Percentiles rank a stretch among this genome's conserved stretches.
Conservation (phyloP, 805 yeast genomes). For the Ogataea salicorniae region DNA sequence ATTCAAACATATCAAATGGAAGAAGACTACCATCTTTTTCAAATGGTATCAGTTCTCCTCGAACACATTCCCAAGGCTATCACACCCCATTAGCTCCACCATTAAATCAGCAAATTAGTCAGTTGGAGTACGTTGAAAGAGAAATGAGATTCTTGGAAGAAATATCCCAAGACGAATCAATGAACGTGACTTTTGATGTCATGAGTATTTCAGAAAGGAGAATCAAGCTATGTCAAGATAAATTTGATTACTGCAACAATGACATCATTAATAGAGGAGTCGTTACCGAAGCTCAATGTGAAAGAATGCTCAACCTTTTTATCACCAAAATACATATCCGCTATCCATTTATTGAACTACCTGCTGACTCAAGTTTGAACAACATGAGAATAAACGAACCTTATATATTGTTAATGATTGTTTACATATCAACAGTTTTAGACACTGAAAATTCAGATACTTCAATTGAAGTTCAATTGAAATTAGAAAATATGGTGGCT, state of each 20-base stretch:
- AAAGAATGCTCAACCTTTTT: constrained; percentile 46
- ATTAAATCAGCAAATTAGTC: constrained; percentile 4
- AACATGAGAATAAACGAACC: constrained; percentile 51
- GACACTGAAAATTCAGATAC: constrained; percentile 23
- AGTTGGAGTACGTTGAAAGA: constrained; percentile 30
- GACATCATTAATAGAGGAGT: constrained; percentile 58
- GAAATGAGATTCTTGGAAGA: constrained; percentile 36
- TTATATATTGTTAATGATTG: constrained; percentile 55
- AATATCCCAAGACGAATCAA: constrained; percentile 30
- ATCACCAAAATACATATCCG: constrained; percentile 38
- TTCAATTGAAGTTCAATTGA: constrained; percentile 38
- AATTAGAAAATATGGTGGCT: constrained; percentile 49
- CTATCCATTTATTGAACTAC: constrained; percentile 57
- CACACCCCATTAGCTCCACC: background rate
- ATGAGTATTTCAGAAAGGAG: constrained; percentile 42
- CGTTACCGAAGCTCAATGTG: constrained; percentile 56
- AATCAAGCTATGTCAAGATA: constrained; percentile 28
- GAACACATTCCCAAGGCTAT: background rate
- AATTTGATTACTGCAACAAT: constrained; percentile 15
- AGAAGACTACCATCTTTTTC: too few species aligned
- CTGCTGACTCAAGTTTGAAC: constrained; percentile 38
- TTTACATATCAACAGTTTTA: constrained; percentile 54
- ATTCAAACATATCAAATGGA: too few species aligned
- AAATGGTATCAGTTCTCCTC: too few species aligned
- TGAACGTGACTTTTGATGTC: constrained; percentile 41